Evolutionary conservation across 2,329 filamentous ascomycete species (phyloP), one percentile per base, ranked within the genome.

Genomic region (Berkeleyomyces basicola): DNA sequence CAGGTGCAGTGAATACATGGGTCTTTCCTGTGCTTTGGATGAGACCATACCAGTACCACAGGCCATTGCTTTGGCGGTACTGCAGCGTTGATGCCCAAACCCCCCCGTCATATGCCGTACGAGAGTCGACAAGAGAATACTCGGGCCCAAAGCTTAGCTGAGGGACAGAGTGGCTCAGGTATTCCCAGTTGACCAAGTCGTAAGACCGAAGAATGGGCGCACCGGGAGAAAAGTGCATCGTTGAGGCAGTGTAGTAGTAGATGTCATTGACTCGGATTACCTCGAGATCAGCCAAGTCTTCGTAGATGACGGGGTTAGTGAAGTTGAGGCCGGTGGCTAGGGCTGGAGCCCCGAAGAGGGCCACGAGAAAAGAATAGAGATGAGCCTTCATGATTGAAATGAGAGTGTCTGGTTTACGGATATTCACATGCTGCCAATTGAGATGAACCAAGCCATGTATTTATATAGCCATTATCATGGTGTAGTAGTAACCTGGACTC

Each of bases 211-310:
- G 71, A 43, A 71, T 70, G 58, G 79, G 77, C 0, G 75, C 71
- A 36, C 82, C 80, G 0, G 82, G 75, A 66, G 83, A 83, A 9
- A 82, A 77, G 68, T 83, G 82, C 66, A 83, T 82, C 7, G 80
- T 78, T 2, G 82, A 80, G 67, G 80, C 81, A 65, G 82, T 77
- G 47, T 70, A 67, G 62, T 69, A 72, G 65, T 68, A 72, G 0
- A 67, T 69, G 3, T 67, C 70, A 39, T 70, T 66, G 7, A 72
- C 68, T 6, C 67, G 66, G 3, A 70, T 65, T 14, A 69, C 64
- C 4, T 70, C 71, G 1, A 71, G 70, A 49, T 73, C 71, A 9
- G 71, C 70, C 3, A 68, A 64, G 64, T 71, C 72, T 4, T 70
- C 71, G 7, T 71, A 68, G n/a, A 71, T 65, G 44, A 72, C 69